These are phyloP conservation scores for Monosporascus ibericus DNA, from an alignment of 2,329 filamentous ascomycete species.

Conservation along the genomic window DNA sequence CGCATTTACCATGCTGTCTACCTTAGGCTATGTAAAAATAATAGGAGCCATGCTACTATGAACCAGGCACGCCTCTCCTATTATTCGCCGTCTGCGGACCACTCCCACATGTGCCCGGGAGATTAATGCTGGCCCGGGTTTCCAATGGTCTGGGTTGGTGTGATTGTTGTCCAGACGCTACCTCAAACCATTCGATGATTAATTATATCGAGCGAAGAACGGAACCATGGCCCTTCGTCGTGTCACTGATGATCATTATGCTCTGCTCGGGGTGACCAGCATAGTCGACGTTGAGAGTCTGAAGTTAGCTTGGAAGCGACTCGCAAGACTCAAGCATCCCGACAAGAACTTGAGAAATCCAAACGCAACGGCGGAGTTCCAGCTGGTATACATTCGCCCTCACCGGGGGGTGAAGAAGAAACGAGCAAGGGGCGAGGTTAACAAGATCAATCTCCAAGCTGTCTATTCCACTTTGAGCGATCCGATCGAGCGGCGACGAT, in stretches of 20 bases:
- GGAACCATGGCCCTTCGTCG: not conserved
- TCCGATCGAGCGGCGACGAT: conserved; percentile 1
- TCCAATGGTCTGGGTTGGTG: no score
- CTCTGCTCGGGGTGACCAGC: conserved; percentile 11
- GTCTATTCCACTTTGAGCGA: conserved; percentile 16
- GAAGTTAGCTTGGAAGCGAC: conserved; percentile 13
- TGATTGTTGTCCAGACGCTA: no score
- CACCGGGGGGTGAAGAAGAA: not conserved
- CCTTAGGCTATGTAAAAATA: no score
- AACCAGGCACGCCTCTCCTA: no score
- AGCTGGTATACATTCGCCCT: conserved; percentile 9
- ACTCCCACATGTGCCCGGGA: no score
- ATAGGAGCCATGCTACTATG: no score
- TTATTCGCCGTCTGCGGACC: no score
- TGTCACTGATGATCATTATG: conserved; percentile 19
- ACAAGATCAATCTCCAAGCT: conserved; percentile 10
- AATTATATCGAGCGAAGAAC: no score
- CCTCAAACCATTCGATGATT: no score
- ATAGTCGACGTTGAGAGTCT: conserved; percentile 9
- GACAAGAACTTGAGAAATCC: conserved; percentile 18
- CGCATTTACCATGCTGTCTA: no score
- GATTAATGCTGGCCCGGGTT: no score
- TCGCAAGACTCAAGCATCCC: conserved; percentile 17
- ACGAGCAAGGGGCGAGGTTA: not conserved
- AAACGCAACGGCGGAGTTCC: conserved; percentile 17